These are phyloP conservation scores for Solanum paucissectum DNA, from an alignment of 257 asterid genomes.

Conservation along the genomic window DNA sequence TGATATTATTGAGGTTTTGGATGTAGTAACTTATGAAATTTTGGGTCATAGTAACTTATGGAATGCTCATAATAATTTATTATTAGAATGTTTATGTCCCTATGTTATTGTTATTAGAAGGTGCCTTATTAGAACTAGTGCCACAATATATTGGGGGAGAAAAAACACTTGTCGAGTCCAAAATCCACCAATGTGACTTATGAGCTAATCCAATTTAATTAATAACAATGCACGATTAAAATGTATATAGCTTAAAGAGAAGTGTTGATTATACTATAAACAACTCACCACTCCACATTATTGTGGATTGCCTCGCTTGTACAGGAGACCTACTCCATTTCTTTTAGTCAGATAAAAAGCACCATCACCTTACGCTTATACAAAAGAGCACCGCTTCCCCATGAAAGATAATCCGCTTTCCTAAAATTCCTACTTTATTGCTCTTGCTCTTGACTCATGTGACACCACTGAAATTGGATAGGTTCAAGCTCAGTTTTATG, in stretches of 20 bases:
- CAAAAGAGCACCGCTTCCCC: not conserved
- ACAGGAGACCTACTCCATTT: too few relatives aligned
- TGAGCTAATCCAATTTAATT: not conserved
- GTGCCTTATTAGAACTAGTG: too few relatives aligned
- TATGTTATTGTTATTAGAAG: too few relatives aligned
- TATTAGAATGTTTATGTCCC: too few relatives aligned
- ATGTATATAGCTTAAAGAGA: not conserved
- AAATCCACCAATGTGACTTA: not conserved
- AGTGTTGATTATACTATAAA: too few relatives aligned
- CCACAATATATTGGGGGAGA: not conserved
- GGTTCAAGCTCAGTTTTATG: not conserved
- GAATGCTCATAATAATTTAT: too few relatives aligned
- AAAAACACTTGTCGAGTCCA: not conserved
- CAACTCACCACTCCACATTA: not conserved
- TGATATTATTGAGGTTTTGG: too few relatives aligned
- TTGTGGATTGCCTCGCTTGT: not conserved
- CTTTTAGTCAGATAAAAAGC: not conserved
- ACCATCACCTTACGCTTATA: not conserved
- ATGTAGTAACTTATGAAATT: too few relatives aligned
- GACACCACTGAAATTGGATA: not conserved
- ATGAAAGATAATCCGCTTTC: not conserved
- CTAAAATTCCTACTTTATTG: not conserved
- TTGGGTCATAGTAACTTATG: too few relatives aligned
- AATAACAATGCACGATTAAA: too few relatives aligned
- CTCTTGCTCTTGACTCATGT: not conserved